Base-by-base conservation (phyloP, 352 stramenopile species). In the Globisporangium viniferum region DNA sequence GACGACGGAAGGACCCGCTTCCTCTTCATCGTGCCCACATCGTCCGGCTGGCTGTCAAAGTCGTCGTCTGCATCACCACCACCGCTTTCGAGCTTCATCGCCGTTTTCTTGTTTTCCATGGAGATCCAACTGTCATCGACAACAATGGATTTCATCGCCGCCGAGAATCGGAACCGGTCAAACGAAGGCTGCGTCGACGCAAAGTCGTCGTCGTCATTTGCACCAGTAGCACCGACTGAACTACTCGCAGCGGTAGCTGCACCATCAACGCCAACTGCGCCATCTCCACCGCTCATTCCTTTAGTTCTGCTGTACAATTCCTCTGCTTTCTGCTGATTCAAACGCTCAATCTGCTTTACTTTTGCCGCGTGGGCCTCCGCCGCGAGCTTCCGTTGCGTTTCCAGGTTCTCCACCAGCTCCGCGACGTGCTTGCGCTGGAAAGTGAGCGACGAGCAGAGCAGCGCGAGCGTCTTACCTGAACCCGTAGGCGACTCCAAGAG, bases 401-500 rank as follows among this genome's bases (percentile, higher is more conserved):
- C 72, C 9, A 81, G 54, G 9, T 51, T 69, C 20, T 71, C 29
- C 8, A 76, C 20, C 55, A 89, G 64, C 14, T 92, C 85, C 31
- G 70, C 59, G 2, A 77, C 61, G 66, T 82, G 79, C 65, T 91
- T 77, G 20, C 67, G 71, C 66, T 95, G 88, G 70, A 93, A 96
- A 51, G 85, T 93, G 27, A 96, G 74, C 35, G 85, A 82, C 18
- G 86, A 91, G 75, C 89, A 95, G 39, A 96, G 68, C 49, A 96
- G 72, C 61, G 89, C 89, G 58, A 96, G 74, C 22, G 88, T 96
- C 75, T 96, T 96, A 51, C 89, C 89, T 0, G 82, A 91, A 3
- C 89, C 88, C 7, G 89, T 96, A 0, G 88, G 89, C 14, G 86
- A 94, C 73, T 96, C 89, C 27, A 96, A 73, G 59, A 96, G 73